Conservation (phyloP, 2,329 filamentous ascomycete species). For the Trichophaea hybrida region DNA sequence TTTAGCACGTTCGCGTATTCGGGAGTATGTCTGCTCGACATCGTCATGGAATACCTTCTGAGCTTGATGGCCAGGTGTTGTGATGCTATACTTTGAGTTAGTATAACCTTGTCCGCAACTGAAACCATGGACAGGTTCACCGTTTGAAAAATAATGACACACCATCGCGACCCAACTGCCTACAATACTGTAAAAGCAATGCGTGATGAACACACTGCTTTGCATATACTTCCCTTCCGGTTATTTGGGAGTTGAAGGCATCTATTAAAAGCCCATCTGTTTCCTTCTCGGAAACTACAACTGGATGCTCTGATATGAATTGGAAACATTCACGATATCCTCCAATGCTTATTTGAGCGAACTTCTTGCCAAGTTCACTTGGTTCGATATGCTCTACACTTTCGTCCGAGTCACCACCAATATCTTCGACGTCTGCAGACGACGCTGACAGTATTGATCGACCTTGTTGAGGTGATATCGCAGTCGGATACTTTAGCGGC, state of each 20-base stretch:
- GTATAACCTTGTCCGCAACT: constrained; percentile 12
- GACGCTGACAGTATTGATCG: constrained; percentile 42
- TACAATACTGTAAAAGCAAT: constrained; percentile 84
- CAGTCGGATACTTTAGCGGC: constrained; percentile 48
- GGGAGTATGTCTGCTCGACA: constrained; percentile 71
- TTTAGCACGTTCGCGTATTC: constrained; percentile 60
- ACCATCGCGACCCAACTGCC: constrained; percentile 63
- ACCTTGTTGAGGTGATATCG: constrained; percentile 33
- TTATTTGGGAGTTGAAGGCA: constrained; percentile 77
- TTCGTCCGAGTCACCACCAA: constrained; percentile 36
- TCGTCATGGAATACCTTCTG: constrained; percentile 85
- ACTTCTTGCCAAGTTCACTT: constrained; percentile 62
- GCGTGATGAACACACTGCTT: constrained; percentile 87
- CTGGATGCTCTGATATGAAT: constrained; percentile 65
- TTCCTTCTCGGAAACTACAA: constrained; percentile 68
- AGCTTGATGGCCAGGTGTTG: constrained; percentile 75
- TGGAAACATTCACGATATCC: constrained; percentile 60
- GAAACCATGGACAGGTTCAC: constrained; percentile 26
- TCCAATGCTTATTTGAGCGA: constrained; percentile 60
- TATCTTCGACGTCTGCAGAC: constrained; percentile 48
- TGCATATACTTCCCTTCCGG: constrained; percentile 59
- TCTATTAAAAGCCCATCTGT: constrained; percentile 82
- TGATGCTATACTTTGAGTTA: constrained; percentile 42
- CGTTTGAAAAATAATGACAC: constrained; percentile 91
- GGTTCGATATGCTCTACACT: constrained; percentile 64